phyloP scores from a whole-genome alignment of 331 rosid genomes.

The Phaseolus coccineus region DNA sequence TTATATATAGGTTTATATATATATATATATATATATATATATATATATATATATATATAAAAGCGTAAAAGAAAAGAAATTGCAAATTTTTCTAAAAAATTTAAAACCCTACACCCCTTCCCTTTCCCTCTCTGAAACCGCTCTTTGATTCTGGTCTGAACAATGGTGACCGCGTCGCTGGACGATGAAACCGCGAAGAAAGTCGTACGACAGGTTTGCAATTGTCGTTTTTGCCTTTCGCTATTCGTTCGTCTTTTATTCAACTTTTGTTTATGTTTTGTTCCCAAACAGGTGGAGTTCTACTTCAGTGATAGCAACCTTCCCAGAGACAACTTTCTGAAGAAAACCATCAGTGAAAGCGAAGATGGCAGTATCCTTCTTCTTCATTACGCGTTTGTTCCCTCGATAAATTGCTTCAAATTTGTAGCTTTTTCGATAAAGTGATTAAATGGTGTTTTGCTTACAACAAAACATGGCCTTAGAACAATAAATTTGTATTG shows the following conservation, averaged over 20 bases:
- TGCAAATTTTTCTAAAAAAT: too few relatives aligned
- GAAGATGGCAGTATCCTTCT: conserved; percentile 83
- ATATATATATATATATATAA: too few relatives aligned
- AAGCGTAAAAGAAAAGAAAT: too few relatives aligned
- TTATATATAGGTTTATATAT: too few relatives aligned
- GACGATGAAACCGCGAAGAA: conserved; percentile 75
- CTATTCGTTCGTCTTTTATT: not conserved
- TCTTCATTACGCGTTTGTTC: not conserved
- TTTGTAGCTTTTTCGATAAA: not conserved
- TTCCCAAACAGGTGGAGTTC: conserved; percentile 74
- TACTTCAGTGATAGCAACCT: conserved; percentile 96
- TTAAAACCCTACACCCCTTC: conserved; percentile 45
- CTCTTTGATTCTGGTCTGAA: not conserved
- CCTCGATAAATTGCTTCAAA: not conserved
- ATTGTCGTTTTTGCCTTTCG: not conserved
- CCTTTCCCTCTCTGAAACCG: not conserved
- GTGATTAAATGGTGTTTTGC: not conserved
- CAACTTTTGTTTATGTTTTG: not conserved
- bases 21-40: too few relatives aligned
- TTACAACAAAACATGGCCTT: not conserved
- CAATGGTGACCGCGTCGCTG: conserved; percentile 66
- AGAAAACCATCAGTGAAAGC: conserved; percentile 65
- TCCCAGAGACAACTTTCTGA: conserved; percentile 74
- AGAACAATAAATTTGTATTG: not conserved
- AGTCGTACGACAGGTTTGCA: conserved; percentile 77